Evolutionary conservation across 2,329 filamentous ascomycete genomes (phyloP).

Genomic region (Fonsecaea multimorphosa): DNA sequence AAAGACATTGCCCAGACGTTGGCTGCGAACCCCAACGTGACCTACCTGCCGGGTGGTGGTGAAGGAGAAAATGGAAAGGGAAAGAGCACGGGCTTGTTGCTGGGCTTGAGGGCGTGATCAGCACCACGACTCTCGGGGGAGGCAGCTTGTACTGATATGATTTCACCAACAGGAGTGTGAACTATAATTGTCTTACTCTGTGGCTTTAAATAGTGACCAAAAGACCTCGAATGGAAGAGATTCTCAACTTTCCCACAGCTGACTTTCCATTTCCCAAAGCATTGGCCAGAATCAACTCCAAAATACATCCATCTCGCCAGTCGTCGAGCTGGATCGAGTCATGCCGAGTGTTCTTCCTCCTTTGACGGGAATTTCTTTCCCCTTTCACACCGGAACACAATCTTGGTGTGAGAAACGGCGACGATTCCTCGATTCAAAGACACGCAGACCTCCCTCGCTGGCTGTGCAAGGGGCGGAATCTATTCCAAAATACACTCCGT

Average conservation of each 20-base stretch:
- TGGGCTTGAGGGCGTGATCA: conserved; percentile 58
- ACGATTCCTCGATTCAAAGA: too few species aligned
- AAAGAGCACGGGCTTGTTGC: conserved; percentile 69
- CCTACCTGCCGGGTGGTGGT: conserved; percentile 81
- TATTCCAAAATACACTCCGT: too few species aligned
- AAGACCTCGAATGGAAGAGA: conserved; percentile 20
- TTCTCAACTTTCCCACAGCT: conserved; percentile 29
- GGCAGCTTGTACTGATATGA: conserved; percentile 26
- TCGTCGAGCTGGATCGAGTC: not conserved
- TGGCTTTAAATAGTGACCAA: conserved; percentile 34
- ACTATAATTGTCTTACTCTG: conserved; percentile 21
- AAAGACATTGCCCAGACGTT: conserved; percentile 93
- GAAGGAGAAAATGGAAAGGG: conserved; percentile 62
- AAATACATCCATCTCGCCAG: not conserved
- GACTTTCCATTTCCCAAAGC: not conserved
- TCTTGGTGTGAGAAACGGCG: too few species aligned
- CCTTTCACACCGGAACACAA: too few species aligned
- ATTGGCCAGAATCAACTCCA: not conserved
- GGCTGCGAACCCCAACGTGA: conserved; percentile 90
- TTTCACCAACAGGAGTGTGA: conserved; percentile 17
- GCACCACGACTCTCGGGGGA: conserved; percentile 1
- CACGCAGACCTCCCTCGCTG: too few species aligned
- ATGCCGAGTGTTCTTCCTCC: not conserved
- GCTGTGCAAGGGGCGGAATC: too few species aligned
- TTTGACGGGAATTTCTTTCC: too few species aligned